phyloP scores from a whole-genome alignment of 2,329 filamentous ascomycete genomes.

The Fusarium nisikadoi region DNA sequence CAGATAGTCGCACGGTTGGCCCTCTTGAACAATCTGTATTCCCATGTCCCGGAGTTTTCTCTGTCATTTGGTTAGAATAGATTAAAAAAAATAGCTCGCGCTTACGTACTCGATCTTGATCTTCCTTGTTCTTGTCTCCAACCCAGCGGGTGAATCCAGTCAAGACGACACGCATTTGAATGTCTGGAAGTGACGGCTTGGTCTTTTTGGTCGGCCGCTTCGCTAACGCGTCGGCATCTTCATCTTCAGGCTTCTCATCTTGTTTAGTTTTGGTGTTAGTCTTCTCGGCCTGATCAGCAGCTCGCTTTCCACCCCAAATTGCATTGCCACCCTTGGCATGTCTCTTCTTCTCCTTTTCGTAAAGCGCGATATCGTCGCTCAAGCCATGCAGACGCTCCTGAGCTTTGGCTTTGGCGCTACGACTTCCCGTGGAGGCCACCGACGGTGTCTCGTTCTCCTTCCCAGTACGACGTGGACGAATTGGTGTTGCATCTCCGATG shows the following conservation, averaged over 20 bases:
- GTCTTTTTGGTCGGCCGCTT: conserved; percentile 69
- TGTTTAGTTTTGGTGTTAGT: conserved; percentile 58
- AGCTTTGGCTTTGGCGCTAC: conserved; percentile 90
- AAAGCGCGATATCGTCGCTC: conserved; percentile 86
- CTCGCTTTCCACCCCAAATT: conserved; percentile 72
- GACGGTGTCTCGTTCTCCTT: conserved; percentile 90
- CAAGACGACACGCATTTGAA: conserved; percentile 80
- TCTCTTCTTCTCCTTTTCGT: conserved; percentile 93
- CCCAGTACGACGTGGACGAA: conserved; percentile 60
- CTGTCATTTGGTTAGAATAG: conserved; percentile 56
- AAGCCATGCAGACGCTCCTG: conserved; percentile 79
- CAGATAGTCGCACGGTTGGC: conserved; percentile 81
- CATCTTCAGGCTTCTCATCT: conserved; percentile 57
- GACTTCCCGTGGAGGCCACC: conserved; percentile 72
- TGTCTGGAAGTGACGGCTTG: conserved; percentile 68
- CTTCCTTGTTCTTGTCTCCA: conserved; percentile 76
- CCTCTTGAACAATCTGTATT: conserved; percentile 81
- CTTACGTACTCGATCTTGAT: conserved; percentile 78
- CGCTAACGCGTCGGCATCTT: conserved; percentile 57
- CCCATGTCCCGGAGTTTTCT: conserved; percentile 84
- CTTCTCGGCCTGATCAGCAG: conserved; percentile 67
- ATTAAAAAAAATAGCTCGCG: conserved; percentile 1
- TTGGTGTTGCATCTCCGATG: conserved; percentile 51
- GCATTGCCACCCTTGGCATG: conserved; percentile 58
- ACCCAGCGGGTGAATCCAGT: conserved; percentile 89